Conservation (phyloP, 2,329 filamentous ascomycete genomes). For the Calonectria naviculata region DNA sequence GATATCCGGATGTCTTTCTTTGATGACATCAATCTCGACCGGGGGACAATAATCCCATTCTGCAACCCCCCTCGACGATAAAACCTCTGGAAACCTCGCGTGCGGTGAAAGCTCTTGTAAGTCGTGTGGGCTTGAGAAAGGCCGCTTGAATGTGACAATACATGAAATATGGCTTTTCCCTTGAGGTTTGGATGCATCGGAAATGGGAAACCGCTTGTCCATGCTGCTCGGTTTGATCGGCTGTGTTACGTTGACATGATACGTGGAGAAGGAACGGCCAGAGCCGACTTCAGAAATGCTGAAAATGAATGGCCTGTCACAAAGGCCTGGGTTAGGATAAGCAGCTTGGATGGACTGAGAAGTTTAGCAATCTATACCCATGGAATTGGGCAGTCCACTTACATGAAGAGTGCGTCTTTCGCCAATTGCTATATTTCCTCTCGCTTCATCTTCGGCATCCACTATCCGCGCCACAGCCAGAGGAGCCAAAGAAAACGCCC, state of each 20-base stretch:
- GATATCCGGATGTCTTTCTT: constrained; percentile 48
- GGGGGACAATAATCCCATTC: constrained; percentile 60
- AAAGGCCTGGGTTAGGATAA: constrained; percentile 60
- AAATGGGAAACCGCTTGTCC: constrained; percentile 49
- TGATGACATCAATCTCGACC: constrained; percentile 55
- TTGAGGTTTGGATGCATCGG: constrained; percentile 52
- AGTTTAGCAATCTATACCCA: neutral
- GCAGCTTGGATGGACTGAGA: constrained; percentile 65
- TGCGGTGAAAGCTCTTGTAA: constrained; percentile 55
- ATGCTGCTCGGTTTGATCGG: constrained; percentile 49
- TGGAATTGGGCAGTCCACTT: constrained; percentile 29
- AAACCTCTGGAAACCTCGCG: constrained; percentile 53
- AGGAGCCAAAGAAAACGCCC: constrained; percentile 51
- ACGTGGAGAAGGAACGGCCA: constrained; percentile 61
- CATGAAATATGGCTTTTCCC: constrained; percentile 61
- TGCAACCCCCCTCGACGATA: constrained; percentile 48
- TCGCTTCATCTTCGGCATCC: constrained; percentile 43
- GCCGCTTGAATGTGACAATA: constrained; percentile 63
- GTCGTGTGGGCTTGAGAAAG: constrained; percentile 48
- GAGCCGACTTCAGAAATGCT: constrained; percentile 56
- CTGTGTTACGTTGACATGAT: constrained; percentile 61
- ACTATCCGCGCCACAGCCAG: constrained; percentile 48
- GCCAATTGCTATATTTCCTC: constrained; percentile 4
- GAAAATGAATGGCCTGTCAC: constrained; percentile 65
- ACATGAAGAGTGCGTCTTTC: constrained; percentile 51